Evolutionary conservation across 179 eudicot genomes (phyloP), one percentile per base, ranked within the genome.

Genomic region (Actinidia arguta): DNA sequence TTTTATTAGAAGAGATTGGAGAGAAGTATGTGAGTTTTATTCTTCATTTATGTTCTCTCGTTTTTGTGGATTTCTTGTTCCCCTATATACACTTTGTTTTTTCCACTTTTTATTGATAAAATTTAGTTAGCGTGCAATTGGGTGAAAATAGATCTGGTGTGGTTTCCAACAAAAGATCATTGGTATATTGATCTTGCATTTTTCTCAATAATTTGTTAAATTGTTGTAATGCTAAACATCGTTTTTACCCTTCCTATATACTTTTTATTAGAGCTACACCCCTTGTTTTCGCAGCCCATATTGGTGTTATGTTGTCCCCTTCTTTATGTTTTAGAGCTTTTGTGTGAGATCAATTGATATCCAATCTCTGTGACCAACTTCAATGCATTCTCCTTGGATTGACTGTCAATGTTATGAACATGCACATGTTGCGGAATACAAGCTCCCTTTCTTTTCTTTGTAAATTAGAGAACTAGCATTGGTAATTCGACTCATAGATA

Each of bases 341-440:
- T 10, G 54, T 12, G 3, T 27, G 39, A 44, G 54, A 71, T n/a
- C 55, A 46, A 22, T 71, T 47, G 16, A 13, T 71, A 17, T 22
- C 56, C 55, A 46, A 47, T 71, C 1, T 47, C n/a, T 48, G 55
- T 71, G 75, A 47, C 50, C 73, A 68, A n/a, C 51, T 71, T 47
- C 24, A 36, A 44, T 44, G 74, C 71, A 44, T 69, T 24, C 17
- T 73, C 42, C 58, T 22, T 48, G 75, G 75, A 69, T 71, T 71
- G 7, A 8, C 56, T 71, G 31, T 46, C 31, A 47, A 12, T 51
- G 44, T 25, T 51, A 8, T 48, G 25, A 2, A 69, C n/a, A n/a
- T n/a, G 24, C 14, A 22, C 52, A 10, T 20, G 31, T 6, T 70
- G 52, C 10, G 22, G 17, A 4, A n/a, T 47, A 47, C 51, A 20